A percentile compares a stretch with the other conserved stretches of the same genome.
phyloP scores from a whole-genome alignment of 495 filamentous ascomycete genomes.

The Amorphotheca resinae region DNA sequence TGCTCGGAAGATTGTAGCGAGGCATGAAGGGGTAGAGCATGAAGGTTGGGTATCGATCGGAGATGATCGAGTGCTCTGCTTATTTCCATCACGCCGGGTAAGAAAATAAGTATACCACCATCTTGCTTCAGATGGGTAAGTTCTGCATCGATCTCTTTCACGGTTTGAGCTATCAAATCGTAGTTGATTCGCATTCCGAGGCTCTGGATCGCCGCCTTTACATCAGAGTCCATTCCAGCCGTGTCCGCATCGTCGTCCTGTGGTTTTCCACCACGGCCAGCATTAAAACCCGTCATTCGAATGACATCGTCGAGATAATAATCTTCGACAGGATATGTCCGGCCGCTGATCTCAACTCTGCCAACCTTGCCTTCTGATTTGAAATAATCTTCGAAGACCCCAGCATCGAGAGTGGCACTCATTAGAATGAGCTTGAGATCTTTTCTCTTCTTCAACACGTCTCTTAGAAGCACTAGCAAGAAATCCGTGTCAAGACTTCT shows the following conservation, averaged over 20 bases:
- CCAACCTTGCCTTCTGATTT: constrained; percentile 53
- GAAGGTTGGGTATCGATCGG: constrained; percentile 51
- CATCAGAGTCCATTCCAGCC: constrained; percentile 26
- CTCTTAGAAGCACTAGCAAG: constrained; percentile 73
- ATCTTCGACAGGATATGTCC: constrained; percentile 83
- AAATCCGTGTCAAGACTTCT: constrained; percentile 93
- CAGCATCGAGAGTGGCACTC: constrained; percentile 91
- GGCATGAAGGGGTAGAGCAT: constrained; percentile 83
- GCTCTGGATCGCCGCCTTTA: constrained; percentile 57
- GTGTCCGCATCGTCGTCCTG: constrained; percentile 23
- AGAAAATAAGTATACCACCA: constrained; percentile 87
- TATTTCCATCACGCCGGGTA: constrained; percentile 81
- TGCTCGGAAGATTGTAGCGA: constrained; percentile 82
- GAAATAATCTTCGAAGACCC: constrained; percentile 79
- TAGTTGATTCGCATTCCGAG: constrained; percentile 89
- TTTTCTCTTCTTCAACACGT: constrained; percentile 61
- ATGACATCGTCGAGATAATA: constrained; percentile 86
- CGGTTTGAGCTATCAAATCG: constrained; percentile 66
- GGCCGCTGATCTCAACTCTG: constrained; percentile 70
- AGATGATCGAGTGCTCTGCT: constrained; percentile 64
- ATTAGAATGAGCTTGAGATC: constrained; percentile 93
- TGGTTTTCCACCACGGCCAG: constrained; percentile 9
- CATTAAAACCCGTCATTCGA: constrained; percentile 58
- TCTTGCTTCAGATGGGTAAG: constrained; percentile 44
- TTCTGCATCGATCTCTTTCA: constrained; percentile 66